Base-by-base conservation (phyloP, 306 rosid genomes). In the Vigna angularis region DNA sequence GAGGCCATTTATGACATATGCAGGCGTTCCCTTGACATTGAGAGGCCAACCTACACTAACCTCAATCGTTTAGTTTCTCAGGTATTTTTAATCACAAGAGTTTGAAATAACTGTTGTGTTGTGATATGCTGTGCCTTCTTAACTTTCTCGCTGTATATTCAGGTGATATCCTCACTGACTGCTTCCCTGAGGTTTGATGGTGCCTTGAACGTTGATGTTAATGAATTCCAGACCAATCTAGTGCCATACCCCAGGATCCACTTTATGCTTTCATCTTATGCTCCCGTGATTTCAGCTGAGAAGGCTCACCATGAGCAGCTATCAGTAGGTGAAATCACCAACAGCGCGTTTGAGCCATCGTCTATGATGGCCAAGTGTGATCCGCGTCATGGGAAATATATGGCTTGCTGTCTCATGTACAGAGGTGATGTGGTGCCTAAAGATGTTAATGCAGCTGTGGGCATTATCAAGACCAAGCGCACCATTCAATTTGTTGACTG, bases 361-460 rank as follows among this genome's bases (percentile, higher is more conserved):
- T 90, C 95, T 14, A 92, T 92, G 97, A 92, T 92, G 97, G 97
- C 94, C 22, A 92, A 90, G 83, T 92, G 97, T 72, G 87, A 84
- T 26, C 87, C 85, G 0, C 82, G 87, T 36, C 87, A 84, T 59
- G 87, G 87, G 0, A 92, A 92, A 80, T 90, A 92, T 67, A 92
- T 92, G 97, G 97, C 97, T 17, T 92, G 97, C 79, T 92, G 97
- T 81, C 86, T 92, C 58, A 92, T 92, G 97, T 92, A 90, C 85
- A 83, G 95, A 65, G 97, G 97, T 10, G 97, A 92, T 80, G 97
- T 92, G 18, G 97, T 90, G 22, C 97, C 97, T 3, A 90, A 92
- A 76, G 97, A 92, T 76, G 97, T 92, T 13, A 92, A 92, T 72
- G 97, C 97, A 2, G 95, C 95, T 65, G 97, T 92, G 9, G 95